A percentile compares a stretch with the other conserved stretches of the same genome.
Conservation (phyloP, 164 flowering plant species). For the Annona squamosa region DNA sequence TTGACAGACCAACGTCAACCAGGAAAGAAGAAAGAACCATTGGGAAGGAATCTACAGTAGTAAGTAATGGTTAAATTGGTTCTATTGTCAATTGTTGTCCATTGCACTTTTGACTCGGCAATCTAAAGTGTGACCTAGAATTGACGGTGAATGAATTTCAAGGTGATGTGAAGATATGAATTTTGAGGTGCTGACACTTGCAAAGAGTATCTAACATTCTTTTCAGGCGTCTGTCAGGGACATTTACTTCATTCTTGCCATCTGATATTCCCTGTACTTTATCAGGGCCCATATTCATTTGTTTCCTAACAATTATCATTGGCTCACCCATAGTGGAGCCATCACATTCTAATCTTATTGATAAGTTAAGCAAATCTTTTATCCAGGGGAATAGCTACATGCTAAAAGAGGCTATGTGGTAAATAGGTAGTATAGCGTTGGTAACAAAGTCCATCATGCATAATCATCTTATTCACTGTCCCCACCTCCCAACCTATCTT, state of each 20-base stretch:
- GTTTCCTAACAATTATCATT: not conserved
- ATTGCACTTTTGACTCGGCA: not conserved
- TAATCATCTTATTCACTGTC: not conserved
- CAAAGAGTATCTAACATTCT: not conserved
- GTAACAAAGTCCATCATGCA: too few relatives aligned
- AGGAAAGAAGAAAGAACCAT: conserved; percentile 35
- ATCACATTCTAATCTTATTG: not conserved
- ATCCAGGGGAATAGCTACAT: not conserved
- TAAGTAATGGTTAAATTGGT: conserved; percentile 13
- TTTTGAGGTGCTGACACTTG: not conserved
- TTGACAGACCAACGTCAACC: conserved; percentile 35
- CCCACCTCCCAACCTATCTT: not conserved
- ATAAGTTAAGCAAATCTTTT: not conserved
- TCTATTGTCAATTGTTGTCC: not conserved
- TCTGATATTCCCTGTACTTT: not conserved
- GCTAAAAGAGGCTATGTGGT: not conserved
- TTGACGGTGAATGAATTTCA: not conserved
- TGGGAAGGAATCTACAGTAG: conserved; percentile 30
- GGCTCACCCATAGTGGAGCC: not conserved
- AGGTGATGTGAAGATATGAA: not conserved
- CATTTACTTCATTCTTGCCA: not conserved
- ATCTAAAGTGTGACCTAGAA: not conserved
- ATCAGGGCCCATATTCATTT: not conserved
- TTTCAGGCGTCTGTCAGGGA: too few relatives aligned
- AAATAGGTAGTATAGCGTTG: not conserved